These are phyloP conservation scores for Camellia japonica DNA, from an alignment of 148 eudicot genomes.

Conservation along the genomic window DNA sequence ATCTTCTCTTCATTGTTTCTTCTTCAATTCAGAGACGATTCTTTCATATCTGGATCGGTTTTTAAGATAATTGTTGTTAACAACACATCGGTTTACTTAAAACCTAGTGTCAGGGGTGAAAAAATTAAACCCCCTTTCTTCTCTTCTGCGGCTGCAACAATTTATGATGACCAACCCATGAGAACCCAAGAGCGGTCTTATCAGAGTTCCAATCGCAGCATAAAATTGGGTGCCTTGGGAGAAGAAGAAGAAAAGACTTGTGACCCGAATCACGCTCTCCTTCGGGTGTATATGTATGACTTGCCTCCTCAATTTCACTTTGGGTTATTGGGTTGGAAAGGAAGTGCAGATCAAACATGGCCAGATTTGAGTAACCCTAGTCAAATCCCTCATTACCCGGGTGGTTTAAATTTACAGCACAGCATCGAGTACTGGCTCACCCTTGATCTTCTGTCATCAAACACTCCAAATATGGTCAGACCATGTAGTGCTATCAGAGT, in stretches of 20 bases:
- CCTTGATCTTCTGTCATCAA: constrained; percentile 87
- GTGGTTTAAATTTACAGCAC: constrained; percentile 92
- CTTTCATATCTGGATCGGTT: constrained; percentile 42
- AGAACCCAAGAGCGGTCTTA: constrained; percentile 15
- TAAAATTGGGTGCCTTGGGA: constrained; percentile 12
- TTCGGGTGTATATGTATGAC: constrained; percentile 84
- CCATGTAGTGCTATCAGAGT: constrained; percentile 82
- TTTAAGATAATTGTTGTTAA: constrained; percentile 40
- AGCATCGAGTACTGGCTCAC: constrained; percentile 96
- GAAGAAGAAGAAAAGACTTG: constrained; percentile 22
- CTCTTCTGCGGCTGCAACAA: constrained; percentile 12
- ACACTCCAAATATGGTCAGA: constrained; percentile 37
- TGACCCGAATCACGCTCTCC: constrained; percentile 40
- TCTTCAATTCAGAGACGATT: constrained; percentile 42
- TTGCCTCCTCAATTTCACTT: constrained; percentile 86
- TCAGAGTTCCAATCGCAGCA: constrained; percentile 3
- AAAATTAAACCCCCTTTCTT: constrained; percentile 10
- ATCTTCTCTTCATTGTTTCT: constrained; percentile 59
- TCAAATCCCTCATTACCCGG: constrained; percentile 72
- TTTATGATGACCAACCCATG: constrained; percentile 4
- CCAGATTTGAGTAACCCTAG: constrained; percentile 46
- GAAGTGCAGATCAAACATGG: constrained; percentile 53
- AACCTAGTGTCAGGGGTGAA: constrained; percentile 3
- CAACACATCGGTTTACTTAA: constrained; percentile 20
- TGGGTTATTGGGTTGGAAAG: constrained; percentile 77